phyloP scores from a whole-genome alignment of 1,139 yeast species.

The Yamadazyma trypodendri region DNA sequence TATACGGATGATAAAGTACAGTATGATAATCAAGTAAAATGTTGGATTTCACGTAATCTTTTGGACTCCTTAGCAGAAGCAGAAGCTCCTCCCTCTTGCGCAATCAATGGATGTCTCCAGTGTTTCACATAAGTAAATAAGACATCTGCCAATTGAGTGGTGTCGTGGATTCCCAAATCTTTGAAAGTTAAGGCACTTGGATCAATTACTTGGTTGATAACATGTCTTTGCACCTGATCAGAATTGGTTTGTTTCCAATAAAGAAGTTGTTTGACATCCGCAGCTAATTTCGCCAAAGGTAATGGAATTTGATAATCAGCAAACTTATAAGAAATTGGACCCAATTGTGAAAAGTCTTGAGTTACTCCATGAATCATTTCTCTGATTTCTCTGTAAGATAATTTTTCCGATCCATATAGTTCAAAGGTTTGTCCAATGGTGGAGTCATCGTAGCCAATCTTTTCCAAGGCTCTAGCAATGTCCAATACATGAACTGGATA shows the following conservation, averaged over 20 bases:
- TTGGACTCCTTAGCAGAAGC: constrained; percentile 43
- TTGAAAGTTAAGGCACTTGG: constrained; percentile 62
- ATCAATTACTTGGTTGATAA: constrained; percentile 65
- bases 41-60: constrained; percentile 47
- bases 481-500: constrained; percentile 78
- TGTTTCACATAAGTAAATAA: constrained; percentile 63
- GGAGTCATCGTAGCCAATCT: constrained; percentile 77
- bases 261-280: constrained; percentile 49
- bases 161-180: constrained; percentile 68
- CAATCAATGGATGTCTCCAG: constrained; percentile 53
- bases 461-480: constrained; percentile 77
- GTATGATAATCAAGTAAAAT: constrained; percentile 24
- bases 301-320: constrained; percentile 33
- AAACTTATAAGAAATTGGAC: constrained; percentile 43
- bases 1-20: constrained; percentile 1
- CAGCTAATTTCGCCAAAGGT: constrained; percentile 44
- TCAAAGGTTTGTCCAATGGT: constrained; percentile 78
- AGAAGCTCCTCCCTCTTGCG: constrained; percentile 49
- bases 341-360: constrained; percentile 55
- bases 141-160: constrained; percentile 67
- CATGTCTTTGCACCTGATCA: constrained; percentile 76
- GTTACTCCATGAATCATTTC: constrained; percentile 68
- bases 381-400: constrained; percentile 64
- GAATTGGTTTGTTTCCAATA: constrained; percentile 74
- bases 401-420: constrained; percentile 69